Percentiles rank a stretch among this genome's conserved stretches.
Conservation (phyloP, 2,329 filamentous ascomycete species). For the Fusarium miscanthi region DNA sequence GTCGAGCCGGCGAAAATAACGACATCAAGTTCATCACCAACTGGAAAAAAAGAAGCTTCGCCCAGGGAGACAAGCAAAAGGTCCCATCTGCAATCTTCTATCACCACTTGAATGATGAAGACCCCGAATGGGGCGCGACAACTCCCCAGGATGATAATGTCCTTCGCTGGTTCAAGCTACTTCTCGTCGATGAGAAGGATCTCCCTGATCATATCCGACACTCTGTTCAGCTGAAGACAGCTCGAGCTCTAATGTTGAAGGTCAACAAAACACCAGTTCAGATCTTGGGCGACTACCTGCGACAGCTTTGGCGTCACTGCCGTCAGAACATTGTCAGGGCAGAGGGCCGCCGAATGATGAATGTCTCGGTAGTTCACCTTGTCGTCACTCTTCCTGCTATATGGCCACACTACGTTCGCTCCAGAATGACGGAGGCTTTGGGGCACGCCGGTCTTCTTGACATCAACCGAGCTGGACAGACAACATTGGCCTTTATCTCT, state of each 20-base stretch:
- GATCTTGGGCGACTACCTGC: constrained; percentile 50
- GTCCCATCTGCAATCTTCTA: constrained; percentile 46
- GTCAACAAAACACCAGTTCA: constrained; percentile 44
- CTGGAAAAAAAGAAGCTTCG: constrained; percentile 42
- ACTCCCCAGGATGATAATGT: constrained; percentile 41
- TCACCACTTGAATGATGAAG: accelerated
- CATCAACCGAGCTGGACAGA: constrained; percentile 41
- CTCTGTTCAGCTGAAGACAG: constrained; percentile 38
- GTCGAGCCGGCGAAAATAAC: constrained; percentile 38
- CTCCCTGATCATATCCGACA: constrained; percentile 41
- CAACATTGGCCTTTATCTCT: constrained; percentile 51
- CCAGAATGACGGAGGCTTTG: constrained; percentile 52
- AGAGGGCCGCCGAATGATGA: constrained; percentile 25
- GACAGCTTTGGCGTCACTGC: constrained; percentile 49
- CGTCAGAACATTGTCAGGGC: constrained; percentile 43
- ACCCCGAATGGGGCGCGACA: constrained; percentile 49
- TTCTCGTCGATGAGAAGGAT: constrained; percentile 53
- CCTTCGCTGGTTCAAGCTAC: constrained; percentile 57
- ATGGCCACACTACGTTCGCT: constrained; percentile 55
- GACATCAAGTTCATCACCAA: constrained; percentile 48
- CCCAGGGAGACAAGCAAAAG: constrained; percentile 50
- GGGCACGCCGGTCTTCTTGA: constrained; percentile 52
- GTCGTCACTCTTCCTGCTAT: constrained; percentile 59
- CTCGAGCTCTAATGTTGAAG: background rate
- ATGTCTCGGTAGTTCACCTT: constrained; percentile 46